Evolutionary conservation across 2,329 filamentous ascomycete genomes (phyloP), one percentile per base, ranked within the genome.

Genomic region (Penicillium corylophilum): DNA sequence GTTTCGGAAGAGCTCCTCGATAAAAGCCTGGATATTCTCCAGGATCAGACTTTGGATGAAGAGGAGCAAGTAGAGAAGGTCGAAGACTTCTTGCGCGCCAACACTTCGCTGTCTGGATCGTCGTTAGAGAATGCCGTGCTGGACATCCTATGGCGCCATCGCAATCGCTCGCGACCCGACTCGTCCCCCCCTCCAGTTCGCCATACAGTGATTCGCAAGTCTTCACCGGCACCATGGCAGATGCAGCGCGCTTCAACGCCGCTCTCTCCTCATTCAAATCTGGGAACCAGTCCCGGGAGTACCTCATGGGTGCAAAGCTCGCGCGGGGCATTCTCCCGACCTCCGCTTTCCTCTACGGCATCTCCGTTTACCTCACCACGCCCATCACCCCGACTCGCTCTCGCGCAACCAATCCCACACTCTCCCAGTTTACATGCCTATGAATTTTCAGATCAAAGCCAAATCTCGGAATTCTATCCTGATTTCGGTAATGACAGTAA

Each of bases 281-380:
- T 77, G 24, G 86, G 85, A 31, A 88, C 90, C 42, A 91, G 88
- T 62, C 89, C 90, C n/a, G 83, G 91, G 42, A 88, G 88, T 51
- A 90, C 90, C 38, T 89, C 90, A 6, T 90, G 90, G 59, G 90
- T 95, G 53, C 80, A 79, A 51, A 74, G 78, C 66, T 83, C 90
- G 36, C 88, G 89, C 24, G 86, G 88, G 44, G 85, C 82, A 48
- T 90, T 96, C 66, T 81, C 80, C 56, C 85, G 92, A 62, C 84
- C 86, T 53, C 92, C 87, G 67, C 90, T 89, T 29, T 87, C 85
- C 39, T 85, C 80, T 13, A 86, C 85, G 28, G 89, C 86, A 10
- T 97, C 93, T 33, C 94, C 94, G 1, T 97, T 97, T 71, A 90
- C 89, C 33, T 97, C 93, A 9, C 94, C 94, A 26, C 87, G 92